phyloP scores from a whole-genome alignment of 2,329 filamentous ascomycete genomes.

The Mycogone perniciosa region DNA sequence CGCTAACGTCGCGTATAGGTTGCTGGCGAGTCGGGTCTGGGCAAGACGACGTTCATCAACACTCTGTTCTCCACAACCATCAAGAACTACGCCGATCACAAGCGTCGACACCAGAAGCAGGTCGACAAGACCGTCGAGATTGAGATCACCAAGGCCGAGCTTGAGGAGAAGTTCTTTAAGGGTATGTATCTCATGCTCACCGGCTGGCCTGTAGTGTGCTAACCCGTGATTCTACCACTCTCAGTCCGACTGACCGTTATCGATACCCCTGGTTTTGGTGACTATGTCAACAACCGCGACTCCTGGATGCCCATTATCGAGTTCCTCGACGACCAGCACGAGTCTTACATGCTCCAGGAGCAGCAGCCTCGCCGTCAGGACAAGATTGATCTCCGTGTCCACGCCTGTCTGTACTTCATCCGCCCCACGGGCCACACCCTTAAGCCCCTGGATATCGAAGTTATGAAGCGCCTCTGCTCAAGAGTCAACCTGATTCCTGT shows the following conservation, averaged over 20 bases:
- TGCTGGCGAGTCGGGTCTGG: slow-evolving; percentile 94
- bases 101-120: slow-evolving; percentile 98
- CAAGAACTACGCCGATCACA: slow-evolving; percentile 99
- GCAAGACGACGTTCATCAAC: slow-evolving; percentile 99
- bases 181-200: slow-evolving; percentile 46
- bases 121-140: slow-evolving; percentile 99
- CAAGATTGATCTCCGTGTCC: slow-evolving; percentile 98
- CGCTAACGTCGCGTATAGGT: slow-evolving; percentile 50
- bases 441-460: slow-evolving; percentile 98
- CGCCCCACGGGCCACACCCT: slow-evolving; percentile 95
- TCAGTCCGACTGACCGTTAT: slow-evolving; percentile 96
- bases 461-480: slow-evolving; percentile 98
- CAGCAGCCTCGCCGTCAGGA: slow-evolving; percentile 96
- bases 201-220: not conserved
- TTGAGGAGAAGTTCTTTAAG: slow-evolving; percentile 99
- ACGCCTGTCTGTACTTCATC: slow-evolving; percentile 98
- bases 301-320: slow-evolving; percentile 99
- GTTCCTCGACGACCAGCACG: slow-evolving; percentile 99
- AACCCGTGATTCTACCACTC: slow-evolving; percentile 16
- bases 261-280: slow-evolving; percentile 96
- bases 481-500: slow-evolving; percentile 98
- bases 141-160: slow-evolving; percentile 98
- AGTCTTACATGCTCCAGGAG: slow-evolving; percentile 99
- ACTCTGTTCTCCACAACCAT: slow-evolving; percentile 99
- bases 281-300: slow-evolving; percentile 99